phyloP scores from a whole-genome alignment of 768 basidiomycete species.

The Suillus alpinus region DNA sequence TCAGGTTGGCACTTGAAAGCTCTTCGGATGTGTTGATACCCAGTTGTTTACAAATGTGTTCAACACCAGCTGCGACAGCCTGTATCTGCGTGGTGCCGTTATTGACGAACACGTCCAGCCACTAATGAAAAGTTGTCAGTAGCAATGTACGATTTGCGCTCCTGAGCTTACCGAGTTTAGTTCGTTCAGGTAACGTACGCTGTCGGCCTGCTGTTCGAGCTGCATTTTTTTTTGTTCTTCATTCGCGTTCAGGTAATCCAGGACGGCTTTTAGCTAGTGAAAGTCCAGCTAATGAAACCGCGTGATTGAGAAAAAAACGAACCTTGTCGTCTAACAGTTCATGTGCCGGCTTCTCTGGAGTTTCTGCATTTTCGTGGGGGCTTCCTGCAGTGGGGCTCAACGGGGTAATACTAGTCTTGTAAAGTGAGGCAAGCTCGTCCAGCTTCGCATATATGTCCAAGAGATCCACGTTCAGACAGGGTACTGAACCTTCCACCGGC shows the following conservation, averaged over 20 bases:
- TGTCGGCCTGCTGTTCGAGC: constrained; percentile 69
- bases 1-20: constrained; percentile 10
- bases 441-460: constrained; percentile 35
- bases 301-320: not conserved
- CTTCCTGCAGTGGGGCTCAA: constrained; percentile 1
- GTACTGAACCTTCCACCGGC: not conserved
- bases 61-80: constrained; percentile 54
- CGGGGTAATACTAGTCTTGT: constrained; percentile 6
- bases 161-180: constrained; percentile 57
- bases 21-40: constrained; percentile 34
- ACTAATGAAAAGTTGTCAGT: constrained; percentile 37
- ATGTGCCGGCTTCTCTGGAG: constrained; percentile 7
- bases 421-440: constrained; percentile 32
- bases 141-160: not conserved
- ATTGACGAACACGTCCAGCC: constrained; percentile 82
- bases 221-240: constrained; percentile 46
- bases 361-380: not conserved
- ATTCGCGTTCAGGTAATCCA: constrained; percentile 46
- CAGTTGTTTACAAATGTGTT: constrained; percentile 56
- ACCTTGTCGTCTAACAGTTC: constrained; percentile 20
- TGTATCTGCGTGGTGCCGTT: constrained; percentile 74
- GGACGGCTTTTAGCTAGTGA: constrained; percentile 42
- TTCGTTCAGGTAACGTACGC: constrained; percentile 75
- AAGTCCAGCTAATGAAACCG: not conserved
- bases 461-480: constrained; percentile 16